Evolutionary conservation across 2,329 filamentous ascomycete genomes (phyloP), one percentile per base, ranked within the genome.

Genomic region (Venturia nashicola): DNA sequence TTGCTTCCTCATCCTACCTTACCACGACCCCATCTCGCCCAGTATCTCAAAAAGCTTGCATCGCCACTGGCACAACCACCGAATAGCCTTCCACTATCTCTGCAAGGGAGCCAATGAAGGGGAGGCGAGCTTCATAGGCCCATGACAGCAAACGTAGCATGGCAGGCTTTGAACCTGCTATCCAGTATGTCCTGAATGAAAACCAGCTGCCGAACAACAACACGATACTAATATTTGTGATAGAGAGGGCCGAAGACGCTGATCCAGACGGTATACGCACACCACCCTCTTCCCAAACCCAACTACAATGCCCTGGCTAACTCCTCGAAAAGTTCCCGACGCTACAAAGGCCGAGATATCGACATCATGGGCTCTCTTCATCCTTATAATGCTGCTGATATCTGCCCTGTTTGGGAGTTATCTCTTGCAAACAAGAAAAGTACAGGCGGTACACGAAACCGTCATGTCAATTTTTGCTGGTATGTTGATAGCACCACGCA

Each of bases 401-500:
- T 84, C 89, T 68, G 93, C 94, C 67, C 90, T 99, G 70, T 96
- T 97, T 76, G 96, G 91, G 55, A 97, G 92, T 81, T 99, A 99
- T 78, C 88, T 95, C 69, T 83, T 99, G 66, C 93, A 97, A 77
- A 90, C 94, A 78, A 92, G 90, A 77, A 97, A 95, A 78, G 92
- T 99, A 64, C 94, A 97, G 72, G 94, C 94, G 36, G 88, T 99
- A 63, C 94, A 99, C 76, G 94, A 99, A 79, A 99, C 94, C 1
- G 94, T 97, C 70, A 86, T 99, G 67, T 97, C 93, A 66, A 99
- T 99, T 74, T 97, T 99, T 79, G 92, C 91, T 65, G 91, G 91
- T 92, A 77, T 62, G 75, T 60, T 40, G 59, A 18, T n/a, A 20
- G 16, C 18, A 44, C n/a, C 14, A 60, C 4, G 39, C 20, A 44